Base-by-base conservation (phyloP, 169 alveolate genomes). In the Perkinsus olseni region DNA sequence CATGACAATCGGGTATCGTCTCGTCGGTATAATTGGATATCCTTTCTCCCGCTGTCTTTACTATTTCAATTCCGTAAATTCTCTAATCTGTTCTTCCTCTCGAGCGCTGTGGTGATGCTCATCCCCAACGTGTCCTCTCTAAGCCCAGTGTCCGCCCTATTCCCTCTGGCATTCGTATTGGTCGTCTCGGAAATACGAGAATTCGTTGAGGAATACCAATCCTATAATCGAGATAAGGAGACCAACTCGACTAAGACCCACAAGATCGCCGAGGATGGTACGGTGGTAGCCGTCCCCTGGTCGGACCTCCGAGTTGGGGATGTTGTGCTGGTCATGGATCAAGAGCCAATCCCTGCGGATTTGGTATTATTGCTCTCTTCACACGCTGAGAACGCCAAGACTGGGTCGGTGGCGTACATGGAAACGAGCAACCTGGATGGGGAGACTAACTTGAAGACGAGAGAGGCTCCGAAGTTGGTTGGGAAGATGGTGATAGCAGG, bases 281-380 rank as follows among this genome's bases (percentile, higher is more conserved):
- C 92, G 39, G 95, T 97, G 93, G 94, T 91, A 74, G 96, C 94
- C 28, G 95, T 92, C 48, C 95, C 93, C 92, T 96, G 98, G 97
- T 96, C 97, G 31, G 96, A 96, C 92, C 91, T 97, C 31, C 95
- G 96, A 91, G 98, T 97, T 92, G 99, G 99, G 17, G 98, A 97
- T 93, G 96, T 98, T 21, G 97, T 98, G 0, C 95, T 95, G 94
- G 97, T 98, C 51, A 91, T 95, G 91, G 93, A 97, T 90, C 97
- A 97, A 94, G 98, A 97, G 92, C 94, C 94, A 62, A 97, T 98
- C 92, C 99, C 99, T 13, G 97, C 99, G 0, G 99, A 98, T 95
- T 91, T 98, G 91, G 95, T 98, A 38, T 50, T 98, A 21, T 94
- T 98, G 24, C 93, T 96, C 92, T 96, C 98, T 21, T 95, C 97